Base-by-base conservation (phyloP, 1,139 yeast species). In the Yamadazyma triangularis region DNA sequence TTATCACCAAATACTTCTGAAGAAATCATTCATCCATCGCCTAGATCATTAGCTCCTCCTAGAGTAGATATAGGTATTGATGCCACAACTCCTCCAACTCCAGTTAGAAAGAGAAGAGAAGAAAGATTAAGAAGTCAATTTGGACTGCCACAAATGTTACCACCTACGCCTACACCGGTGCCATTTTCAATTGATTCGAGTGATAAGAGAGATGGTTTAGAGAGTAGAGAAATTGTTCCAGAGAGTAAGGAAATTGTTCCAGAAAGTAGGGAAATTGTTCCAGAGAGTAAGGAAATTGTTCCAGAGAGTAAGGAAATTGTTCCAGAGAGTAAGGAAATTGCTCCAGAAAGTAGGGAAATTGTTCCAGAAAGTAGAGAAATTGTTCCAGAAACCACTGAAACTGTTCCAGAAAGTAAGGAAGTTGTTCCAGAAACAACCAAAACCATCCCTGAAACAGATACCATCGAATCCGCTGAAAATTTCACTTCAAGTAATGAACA, bases 21-120 rank as follows among this genome's bases (percentile, higher is more conserved):
- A 32, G 42, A 42, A 15, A 38, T 47, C 27, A 39, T 39, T 19
- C 58, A 53, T 25, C 45, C 47, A 4, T 50, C 56, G 14, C 48
- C 46, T 24, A 45, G 35, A 15, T 42, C 52, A 4, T 42, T 51
- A 28, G 58, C 56, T 3, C 58, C 58, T 8, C 49, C 50, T 15
- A 47, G 47, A 34, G 34, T 45, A 16, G 57, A 48, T 30, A 40
- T 42, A n/a, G 45, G 34, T 13, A 25, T 42, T 16, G 47, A 42
- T 40, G 52, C 53, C 1, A 47, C 53, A 8, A 25, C 25, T 4
- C 50, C 49, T 4, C 53, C 53, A 7, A 42, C 47, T 1, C 47
- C 47, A 19, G 25, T 41, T 5, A 36, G 35, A 22, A 19, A 38
- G 18, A 40, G 38, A 3, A 40, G 30, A 28, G 42, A 37, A 27